phyloP scores from a whole-genome alignment of 768 basidiomycete genomes.

The Steccherinum ochraceum region DNA sequence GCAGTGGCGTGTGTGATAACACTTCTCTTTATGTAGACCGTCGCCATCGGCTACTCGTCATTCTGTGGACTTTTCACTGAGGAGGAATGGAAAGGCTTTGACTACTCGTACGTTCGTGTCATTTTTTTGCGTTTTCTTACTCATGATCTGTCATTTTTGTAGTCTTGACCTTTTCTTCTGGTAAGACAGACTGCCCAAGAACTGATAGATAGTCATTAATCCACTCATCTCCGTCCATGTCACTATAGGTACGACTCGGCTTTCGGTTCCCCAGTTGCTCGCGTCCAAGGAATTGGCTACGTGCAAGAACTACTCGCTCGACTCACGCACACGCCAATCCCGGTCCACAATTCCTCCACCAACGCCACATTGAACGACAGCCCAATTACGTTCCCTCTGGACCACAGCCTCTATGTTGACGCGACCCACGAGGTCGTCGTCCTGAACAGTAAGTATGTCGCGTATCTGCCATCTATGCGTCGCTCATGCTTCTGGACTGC shows the following conservation, averaged over 20 bases:
- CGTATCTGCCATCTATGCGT: neutral
- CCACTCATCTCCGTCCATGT: too few species aligned
- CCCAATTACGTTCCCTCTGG: constrained; percentile 61
- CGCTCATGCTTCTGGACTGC: constrained; percentile 2
- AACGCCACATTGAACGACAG: constrained; percentile 77
- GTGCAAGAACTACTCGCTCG: constrained; percentile 80
- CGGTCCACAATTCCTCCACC: constrained; percentile 70
- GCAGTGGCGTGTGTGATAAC: neutral
- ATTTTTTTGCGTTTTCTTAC: neutral
- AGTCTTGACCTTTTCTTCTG: constrained; percentile 67
- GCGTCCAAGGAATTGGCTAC: constrained; percentile 74
- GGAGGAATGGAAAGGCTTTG: constrained; percentile 91
- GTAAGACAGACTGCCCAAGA: constrained; percentile 15
- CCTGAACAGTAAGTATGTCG: constrained; percentile 53
- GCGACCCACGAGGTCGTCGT: constrained; percentile 92
- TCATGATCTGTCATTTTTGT: neutral
- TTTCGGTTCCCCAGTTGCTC: constrained; percentile 77
- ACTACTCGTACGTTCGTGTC: constrained; percentile 58
- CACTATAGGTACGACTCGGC: constrained; percentile 54
- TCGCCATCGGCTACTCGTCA: constrained; percentile 84
- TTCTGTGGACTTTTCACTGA: constrained; percentile 89
- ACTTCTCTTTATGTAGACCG: constrained; percentile 51
- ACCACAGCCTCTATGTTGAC: constrained; percentile 75
- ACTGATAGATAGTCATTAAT: neutral
- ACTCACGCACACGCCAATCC: constrained; percentile 69